These are phyloP conservation scores for Crithidia mellificae DNA, from an alignment of 208 protist species.

Conservation along the genomic window DNA sequence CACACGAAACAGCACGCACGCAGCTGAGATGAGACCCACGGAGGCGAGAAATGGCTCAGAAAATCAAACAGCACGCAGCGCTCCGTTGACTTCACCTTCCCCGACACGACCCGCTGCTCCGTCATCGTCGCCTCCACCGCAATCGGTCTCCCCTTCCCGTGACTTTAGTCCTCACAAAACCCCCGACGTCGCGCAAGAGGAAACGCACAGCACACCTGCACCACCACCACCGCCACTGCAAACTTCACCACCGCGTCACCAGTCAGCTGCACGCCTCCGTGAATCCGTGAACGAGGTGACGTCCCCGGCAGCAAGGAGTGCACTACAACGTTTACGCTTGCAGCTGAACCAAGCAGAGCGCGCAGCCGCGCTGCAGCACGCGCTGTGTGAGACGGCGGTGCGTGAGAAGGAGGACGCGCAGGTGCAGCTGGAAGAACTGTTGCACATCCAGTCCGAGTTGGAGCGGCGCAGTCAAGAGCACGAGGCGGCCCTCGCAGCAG, in stretches of 20 bases:
- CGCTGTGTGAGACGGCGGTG: background rate
- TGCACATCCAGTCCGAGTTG: slow-evolving; percentile 31
- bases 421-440: slow-evolving; percentile 15
- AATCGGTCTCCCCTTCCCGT: background rate
- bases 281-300: too few relatives aligned
- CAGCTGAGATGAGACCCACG: background rate
- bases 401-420: slow-evolving; percentile 22
- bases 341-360: slow-evolving; percentile 7
- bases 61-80: background rate
- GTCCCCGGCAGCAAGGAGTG: background rate
- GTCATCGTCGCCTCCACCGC: background rate
- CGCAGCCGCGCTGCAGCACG: background rate
- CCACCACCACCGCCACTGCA: background rate
- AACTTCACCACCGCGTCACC: background rate
- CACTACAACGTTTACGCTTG: background rate
- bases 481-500: background rate
- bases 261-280: too few relatives aligned
- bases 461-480: slow-evolving; percentile 21
- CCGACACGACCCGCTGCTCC: background rate
- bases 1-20: background rate
- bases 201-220: background rate
- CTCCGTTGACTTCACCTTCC: background rate
- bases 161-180: too few relatives aligned
- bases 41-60: background rate
- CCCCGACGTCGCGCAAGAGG: too few relatives aligned